Percentiles rank a stretch among this genome's conserved stretches.
These are phyloP conservation scores for Chiua virens DNA, from an alignment of 768 basidiomycete genomes.

Conservation along the genomic window DNA sequence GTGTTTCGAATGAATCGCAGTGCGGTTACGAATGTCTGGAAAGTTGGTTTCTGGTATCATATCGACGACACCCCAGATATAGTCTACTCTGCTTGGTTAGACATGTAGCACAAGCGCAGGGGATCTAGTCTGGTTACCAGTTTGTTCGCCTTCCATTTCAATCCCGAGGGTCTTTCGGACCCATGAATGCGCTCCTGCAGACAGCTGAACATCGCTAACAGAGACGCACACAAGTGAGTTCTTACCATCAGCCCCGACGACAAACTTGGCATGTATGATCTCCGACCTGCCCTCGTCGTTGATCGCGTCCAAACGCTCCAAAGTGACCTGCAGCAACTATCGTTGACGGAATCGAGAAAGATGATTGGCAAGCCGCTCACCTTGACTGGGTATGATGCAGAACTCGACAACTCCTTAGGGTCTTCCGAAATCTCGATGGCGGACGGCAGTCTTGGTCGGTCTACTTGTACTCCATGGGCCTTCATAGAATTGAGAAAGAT, in stretches of 20 bases:
- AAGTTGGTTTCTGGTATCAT: constrained; percentile 68
- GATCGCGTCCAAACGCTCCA: constrained; percentile 23
- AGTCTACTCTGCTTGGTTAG: constrained; percentile 42
- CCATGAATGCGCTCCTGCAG: constrained; percentile 45
- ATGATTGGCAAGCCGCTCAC: constrained; percentile 1
- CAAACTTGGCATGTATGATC: constrained; percentile 33
- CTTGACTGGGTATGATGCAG: constrained; percentile 32
- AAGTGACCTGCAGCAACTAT: constrained; percentile 17
- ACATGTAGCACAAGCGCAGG: neutral
- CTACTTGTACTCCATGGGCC: constrained; percentile 30
- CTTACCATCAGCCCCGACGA: constrained; percentile 38
- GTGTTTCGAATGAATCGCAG: constrained; percentile 64
- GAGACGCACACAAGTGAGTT: neutral
- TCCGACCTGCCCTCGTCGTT: constrained; percentile 34
- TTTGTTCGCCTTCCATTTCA: constrained; percentile 47
- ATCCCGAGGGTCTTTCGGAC: constrained; percentile 45
- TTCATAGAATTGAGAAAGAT: constrained; percentile 43
- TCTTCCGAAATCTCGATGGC: constrained; percentile 37
- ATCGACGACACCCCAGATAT: constrained; percentile 86
- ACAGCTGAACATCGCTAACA: neutral
- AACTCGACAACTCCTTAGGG: constrained; percentile 34
- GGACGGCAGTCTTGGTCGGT: constrained; percentile 34
- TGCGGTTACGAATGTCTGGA: constrained; percentile 69
- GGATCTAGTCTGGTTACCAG: constrained; percentile 25
- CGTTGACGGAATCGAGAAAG: neutral